Evolutionary conservation across 257 asterid species (phyloP), one percentile per base, ranked within the genome.

Genomic region (Fraxinus cuspidata): DNA sequence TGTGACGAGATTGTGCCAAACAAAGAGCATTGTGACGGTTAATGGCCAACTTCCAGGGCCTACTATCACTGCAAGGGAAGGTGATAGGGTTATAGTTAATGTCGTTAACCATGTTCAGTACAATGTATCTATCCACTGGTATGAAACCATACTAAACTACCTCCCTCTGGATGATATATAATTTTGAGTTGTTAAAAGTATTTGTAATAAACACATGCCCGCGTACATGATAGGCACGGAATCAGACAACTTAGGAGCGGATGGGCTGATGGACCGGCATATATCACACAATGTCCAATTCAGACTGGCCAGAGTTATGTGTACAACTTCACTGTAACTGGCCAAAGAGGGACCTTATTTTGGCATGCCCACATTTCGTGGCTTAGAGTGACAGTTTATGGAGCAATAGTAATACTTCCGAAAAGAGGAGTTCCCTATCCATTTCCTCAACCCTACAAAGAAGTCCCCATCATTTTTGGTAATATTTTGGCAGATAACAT

Each of bases 341-440:
- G 88, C 67, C 96, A 90, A 76, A 79, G 90, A 63, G 93, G 96
- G 44, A 88, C 96, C 11, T 75, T 90, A 56, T 90, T 88, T 72
- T 90, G 91, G 90, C 96, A 88, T 68, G 92, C 91, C n/a, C 96
- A 90, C 78, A 85, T 90, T 64, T 90, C 92, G 16, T 90, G 96
- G 96, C 86, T 90, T 15, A 80, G 96, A 34, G 90, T 70, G 2
- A 90, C 96, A 25, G 81, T 90, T 58, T 80, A 90, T 40, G 96
- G 96, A 15, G 89, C 96, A 7, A 84, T 90, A 5, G 60, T 88
- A 81, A 84, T 90, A 77, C 90, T 90, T 74, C 96, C 96, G 0
- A 87, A 84, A 80, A 69, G 74, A 56, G 88, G 88, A 15, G 84
- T 75, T 27, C 75, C 85, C 15, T 90, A 87, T 56, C 93, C 92